Evolutionary conservation across 495 filamentous ascomycete genomes (phyloP).

Genomic region (Penicillium goetzii): DNA sequence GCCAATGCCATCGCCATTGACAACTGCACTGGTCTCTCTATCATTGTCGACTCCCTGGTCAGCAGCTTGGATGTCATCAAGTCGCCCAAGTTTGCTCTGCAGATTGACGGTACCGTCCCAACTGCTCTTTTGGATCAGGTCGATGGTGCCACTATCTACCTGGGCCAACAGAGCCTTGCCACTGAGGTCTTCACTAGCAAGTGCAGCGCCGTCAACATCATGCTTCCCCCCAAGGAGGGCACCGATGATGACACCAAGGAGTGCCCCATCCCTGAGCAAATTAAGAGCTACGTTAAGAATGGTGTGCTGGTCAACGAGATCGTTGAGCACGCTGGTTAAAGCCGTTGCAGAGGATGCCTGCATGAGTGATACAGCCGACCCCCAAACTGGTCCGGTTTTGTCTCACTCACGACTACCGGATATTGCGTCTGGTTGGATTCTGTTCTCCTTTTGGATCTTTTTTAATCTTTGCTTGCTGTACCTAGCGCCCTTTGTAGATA

Average conservation of each 20-base stretch:
- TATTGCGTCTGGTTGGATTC: not conserved
- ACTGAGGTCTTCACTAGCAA: conserved; percentile 91
- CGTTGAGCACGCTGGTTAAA: conserved; percentile 80
- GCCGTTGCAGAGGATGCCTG: not conserved
- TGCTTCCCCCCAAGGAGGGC: conserved; percentile 63
- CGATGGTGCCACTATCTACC: conserved; percentile 84
- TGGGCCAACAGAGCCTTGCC: conserved; percentile 72
- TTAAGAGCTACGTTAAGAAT: conserved; percentile 76
- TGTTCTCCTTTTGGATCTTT: not conserved
- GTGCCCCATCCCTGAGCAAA: conserved; percentile 84
- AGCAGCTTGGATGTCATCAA: conserved; percentile 93
- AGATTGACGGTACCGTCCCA: conserved; percentile 81
- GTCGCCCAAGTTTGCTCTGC: conserved; percentile 85
- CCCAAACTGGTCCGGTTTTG: not conserved
- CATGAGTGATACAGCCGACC: not conserved
- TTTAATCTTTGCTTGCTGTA: conserved; percentile 24
- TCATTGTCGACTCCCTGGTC: conserved; percentile 88
- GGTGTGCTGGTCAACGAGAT: conserved; percentile 83
- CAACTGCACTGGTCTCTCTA: conserved; percentile 79
- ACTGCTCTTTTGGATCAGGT: conserved; percentile 91
- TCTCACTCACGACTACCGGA: not conserved
- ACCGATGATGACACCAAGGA: conserved; percentile 80
- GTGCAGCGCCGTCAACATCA: conserved; percentile 80
- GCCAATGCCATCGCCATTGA: conserved; percentile 94
- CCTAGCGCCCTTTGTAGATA: conserved; percentile 34